These are phyloP conservation scores for Litsea cubeba DNA, from an alignment of 164 flowering plant species.

Conservation along the genomic window DNA sequence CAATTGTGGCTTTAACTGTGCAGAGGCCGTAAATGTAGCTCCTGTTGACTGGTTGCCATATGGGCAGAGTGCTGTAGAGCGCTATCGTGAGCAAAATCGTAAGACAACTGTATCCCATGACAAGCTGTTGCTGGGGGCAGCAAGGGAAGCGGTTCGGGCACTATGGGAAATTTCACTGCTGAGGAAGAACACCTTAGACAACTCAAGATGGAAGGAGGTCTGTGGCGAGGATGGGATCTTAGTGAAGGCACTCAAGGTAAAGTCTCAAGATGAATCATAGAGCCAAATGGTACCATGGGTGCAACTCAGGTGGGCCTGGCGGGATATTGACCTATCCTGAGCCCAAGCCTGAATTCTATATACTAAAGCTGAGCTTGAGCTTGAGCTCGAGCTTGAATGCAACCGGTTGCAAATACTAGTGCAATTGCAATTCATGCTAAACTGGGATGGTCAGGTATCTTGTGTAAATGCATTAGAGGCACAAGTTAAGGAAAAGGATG, in stretches of 20 bases:
- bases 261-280: constrained; percentile 1
- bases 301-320: no score
- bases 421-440: no score
- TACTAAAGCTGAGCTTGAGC: no score
- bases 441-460: no score
- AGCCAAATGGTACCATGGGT: no score
- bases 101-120: constrained; percentile 71
- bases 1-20: constrained; percentile 75
- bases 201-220: constrained; percentile 52
- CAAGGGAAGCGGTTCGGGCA: constrained; percentile 64
- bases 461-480: no score
- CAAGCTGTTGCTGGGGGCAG: constrained; percentile 68
- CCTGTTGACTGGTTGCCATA: constrained; percentile 83
- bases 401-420: no score
- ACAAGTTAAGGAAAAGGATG: no score
- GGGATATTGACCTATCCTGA: no score
- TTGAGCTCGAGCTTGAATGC: no score
- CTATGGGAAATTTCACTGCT: constrained; percentile 47
- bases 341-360: no score
- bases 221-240: constrained; percentile 68
- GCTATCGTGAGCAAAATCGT: constrained; percentile 43
- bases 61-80: constrained; percentile 61
- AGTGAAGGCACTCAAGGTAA: constrained; percentile 60
- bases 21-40: constrained; percentile 64
- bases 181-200: constrained; percentile 34